Conservation (phyloP, 768 basidiomycete species). For the Trametes elegans region DNA sequence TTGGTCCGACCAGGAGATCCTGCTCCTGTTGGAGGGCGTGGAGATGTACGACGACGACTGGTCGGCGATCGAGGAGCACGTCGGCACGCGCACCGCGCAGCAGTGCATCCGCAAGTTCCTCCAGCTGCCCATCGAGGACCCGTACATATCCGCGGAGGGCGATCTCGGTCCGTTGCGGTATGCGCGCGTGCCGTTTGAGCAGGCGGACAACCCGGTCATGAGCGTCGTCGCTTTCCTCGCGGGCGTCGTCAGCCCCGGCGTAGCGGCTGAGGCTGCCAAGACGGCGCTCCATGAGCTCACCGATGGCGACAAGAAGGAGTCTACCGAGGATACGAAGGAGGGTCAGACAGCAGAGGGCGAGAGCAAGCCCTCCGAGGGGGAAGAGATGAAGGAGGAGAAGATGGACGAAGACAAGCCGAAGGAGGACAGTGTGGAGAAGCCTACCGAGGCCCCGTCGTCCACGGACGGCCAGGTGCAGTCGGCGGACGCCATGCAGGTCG, state of each 20-base stretch:
- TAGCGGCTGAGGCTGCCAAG: constrained; percentile 93
- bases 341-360: constrained; percentile 35
- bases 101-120: constrained; percentile 96
- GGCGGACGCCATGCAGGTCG: constrained; percentile 48
- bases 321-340: constrained; percentile 30
- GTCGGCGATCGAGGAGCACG: constrained; percentile 89
- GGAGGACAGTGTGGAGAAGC: constrained; percentile 14
- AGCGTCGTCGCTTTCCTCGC: constrained; percentile 97
- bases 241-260: constrained; percentile 84
- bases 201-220: constrained; percentile 97
- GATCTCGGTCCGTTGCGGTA: constrained; percentile 75
- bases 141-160: constrained; percentile 77
- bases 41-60: constrained; percentile 99
- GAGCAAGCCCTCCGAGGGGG: constrained; percentile 34
- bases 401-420: constrained; percentile 40
- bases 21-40: constrained; percentile 89
- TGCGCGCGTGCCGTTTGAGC: constrained; percentile 84
- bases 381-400: constrained; percentile 39
- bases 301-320: constrained; percentile 45
- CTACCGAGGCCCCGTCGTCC: background rate
- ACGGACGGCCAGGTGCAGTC: background rate
- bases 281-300: constrained; percentile 81
- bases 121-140: constrained; percentile 94
- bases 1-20: constrained; percentile 90
- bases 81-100: constrained; percentile 86